Percentiles rank a stretch among this genome's conserved stretches.
These are phyloP conservation scores for Skeletonema menzelii DNA, from an alignment of 108 stramenopile genomes.

Conservation along the genomic window DNA sequence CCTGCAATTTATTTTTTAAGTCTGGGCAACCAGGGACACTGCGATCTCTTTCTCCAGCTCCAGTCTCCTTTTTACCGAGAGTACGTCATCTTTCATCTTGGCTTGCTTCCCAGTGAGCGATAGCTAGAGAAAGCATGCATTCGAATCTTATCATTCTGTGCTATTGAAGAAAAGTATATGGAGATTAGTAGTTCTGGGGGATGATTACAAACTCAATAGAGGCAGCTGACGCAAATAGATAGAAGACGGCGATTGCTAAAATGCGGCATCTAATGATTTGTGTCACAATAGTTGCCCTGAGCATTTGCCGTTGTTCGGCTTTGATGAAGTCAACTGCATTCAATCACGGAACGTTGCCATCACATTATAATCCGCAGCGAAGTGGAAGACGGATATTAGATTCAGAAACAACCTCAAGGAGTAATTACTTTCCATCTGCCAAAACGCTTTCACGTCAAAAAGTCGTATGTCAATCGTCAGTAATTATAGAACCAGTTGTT, in stretches of 20 bases:
- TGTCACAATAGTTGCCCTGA: background rate
- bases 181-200: background rate
- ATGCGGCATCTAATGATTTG: background rate
- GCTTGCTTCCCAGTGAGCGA: no score
- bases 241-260: background rate
- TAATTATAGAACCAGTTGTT: slow-evolving; percentile 31
- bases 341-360: background rate
- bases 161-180: background rate
- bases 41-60: no score
- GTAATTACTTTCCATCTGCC: background rate
- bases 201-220: background rate
- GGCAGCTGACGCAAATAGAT: background rate
- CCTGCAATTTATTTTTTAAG: no score
- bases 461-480: slow-evolving; percentile 3
- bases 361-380: slow-evolving; percentile 1
- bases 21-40: no score
- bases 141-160: background rate
- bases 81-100: no score
- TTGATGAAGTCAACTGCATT: slow-evolving; percentile 1
- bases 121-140: no score
- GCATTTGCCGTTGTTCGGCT: background rate
- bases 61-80: no score
- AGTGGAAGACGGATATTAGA: background rate
- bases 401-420: background rate
- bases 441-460: background rate